Percentiles rank a stretch among this genome's conserved stretches.
phyloP scores from a whole-genome alignment of 768 basidiomycete genomes.

The Mycena alexandri region DNA sequence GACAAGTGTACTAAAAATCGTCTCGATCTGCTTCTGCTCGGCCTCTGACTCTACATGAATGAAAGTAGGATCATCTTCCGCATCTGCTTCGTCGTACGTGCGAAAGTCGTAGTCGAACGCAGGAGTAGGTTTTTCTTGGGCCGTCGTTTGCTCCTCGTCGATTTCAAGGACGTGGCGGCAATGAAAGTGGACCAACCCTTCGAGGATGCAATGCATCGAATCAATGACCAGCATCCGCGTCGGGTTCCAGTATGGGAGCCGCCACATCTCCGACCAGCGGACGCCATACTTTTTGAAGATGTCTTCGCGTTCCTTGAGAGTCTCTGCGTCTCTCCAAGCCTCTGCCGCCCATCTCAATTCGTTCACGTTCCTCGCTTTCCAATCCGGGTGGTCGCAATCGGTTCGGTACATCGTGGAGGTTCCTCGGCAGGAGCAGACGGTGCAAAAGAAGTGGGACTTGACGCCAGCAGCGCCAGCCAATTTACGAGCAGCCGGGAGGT shows the following conservation, averaged over 20 bases:
- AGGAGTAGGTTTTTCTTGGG: neutral
- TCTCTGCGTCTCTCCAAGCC: slow-evolving; percentile 27
- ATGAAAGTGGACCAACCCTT: slow-evolving; percentile 38
- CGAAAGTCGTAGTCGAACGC: slow-evolving; percentile 11
- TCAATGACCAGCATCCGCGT: slow-evolving; percentile 43
- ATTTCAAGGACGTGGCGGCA: slow-evolving; percentile 35
- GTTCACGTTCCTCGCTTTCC: slow-evolving; percentile 22
- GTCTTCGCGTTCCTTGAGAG: slow-evolving; percentile 27
- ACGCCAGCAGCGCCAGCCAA: slow-evolving; percentile 33
- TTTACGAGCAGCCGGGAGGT: slow-evolving; percentile 45
- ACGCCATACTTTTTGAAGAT: slow-evolving; percentile 37
- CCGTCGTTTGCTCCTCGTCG: slow-evolving; percentile 5
- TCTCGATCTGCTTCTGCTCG: no score
- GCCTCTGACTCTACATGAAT: no score
- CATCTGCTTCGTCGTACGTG: neutral
- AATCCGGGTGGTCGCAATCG: slow-evolving; percentile 28
- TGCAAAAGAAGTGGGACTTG: slow-evolving; percentile 41
- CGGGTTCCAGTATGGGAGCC: slow-evolving; percentile 47
- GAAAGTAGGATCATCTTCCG: no score
- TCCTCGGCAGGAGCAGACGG: slow-evolving; percentile 40
- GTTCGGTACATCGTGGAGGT: slow-evolving; percentile 22
- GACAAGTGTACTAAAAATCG: no score
- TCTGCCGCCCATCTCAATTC: slow-evolving; percentile 29
- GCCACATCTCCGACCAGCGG: slow-evolving; percentile 42
- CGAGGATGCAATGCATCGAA: slow-evolving; percentile 47